These are phyloP conservation scores for Hygrophoropsis aurantiaca DNA, from an alignment of 768 basidiomycete species.

Conservation along the genomic window DNA sequence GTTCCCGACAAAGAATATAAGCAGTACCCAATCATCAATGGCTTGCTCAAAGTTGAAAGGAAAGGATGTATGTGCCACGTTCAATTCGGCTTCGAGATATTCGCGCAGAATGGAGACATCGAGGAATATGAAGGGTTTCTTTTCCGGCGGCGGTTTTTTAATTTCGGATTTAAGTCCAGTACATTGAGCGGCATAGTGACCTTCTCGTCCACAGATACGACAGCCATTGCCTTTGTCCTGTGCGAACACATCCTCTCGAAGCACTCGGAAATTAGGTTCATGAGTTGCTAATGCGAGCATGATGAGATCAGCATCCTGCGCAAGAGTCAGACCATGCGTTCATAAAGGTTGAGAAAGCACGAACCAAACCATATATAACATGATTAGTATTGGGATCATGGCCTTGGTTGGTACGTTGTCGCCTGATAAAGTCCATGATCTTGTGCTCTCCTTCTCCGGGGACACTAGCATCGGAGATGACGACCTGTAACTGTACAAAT, in stretches of 20 bases:
- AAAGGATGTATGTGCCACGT: constrained; percentile 74
- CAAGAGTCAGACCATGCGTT: constrained; percentile 5
- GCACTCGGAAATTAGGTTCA: constrained; percentile 95
- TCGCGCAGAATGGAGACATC: constrained; percentile 95
- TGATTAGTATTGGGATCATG: constrained; percentile 95
- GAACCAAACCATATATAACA: constrained; percentile 94
- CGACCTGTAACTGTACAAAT: constrained; percentile 74
- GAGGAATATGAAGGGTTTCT: constrained; percentile 98
- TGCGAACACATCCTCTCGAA: constrained; percentile 96
- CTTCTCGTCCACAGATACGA: constrained; percentile 91
- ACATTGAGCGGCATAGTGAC: constrained; percentile 95
- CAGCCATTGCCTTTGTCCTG: constrained; percentile 81
- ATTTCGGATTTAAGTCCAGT: constrained; percentile 73
- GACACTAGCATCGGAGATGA: constrained; percentile 95
- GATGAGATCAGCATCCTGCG: constrained; percentile 95
- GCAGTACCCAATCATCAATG: constrained; percentile 99
- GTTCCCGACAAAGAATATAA: constrained; percentile 99
- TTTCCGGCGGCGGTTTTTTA: constrained; percentile 56
- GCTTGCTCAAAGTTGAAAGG: constrained; percentile 94
- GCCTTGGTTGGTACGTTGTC: constrained; percentile 83
- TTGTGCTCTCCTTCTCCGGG: constrained; percentile 99
- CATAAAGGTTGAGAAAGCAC: constrained; percentile 19
- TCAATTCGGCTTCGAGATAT: constrained; percentile 95
- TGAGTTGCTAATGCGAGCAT: constrained; percentile 98
- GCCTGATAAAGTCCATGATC: constrained; percentile 97